These are phyloP conservation scores for Malassezia pachydermatis DNA, from an alignment of 1,284 basidiomycete genomes.

Conservation along the genomic window DNA sequence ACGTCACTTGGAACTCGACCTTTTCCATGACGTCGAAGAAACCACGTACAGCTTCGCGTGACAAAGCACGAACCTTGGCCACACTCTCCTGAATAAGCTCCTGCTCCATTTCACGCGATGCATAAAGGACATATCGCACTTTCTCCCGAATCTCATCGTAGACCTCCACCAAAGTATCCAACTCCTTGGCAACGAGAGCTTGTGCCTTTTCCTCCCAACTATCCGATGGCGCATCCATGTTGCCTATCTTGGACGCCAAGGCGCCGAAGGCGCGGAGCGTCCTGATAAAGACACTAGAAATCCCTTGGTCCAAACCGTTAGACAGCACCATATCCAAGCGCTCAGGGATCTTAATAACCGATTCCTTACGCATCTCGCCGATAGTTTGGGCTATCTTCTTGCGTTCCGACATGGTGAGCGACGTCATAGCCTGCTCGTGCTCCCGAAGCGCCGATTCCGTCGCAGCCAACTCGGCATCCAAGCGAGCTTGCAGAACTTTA, in stretches of 20 bases:
- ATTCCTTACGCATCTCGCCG: not conserved
- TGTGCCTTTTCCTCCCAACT: slow-evolving; percentile 2
- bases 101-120: slow-evolving; percentile 20
- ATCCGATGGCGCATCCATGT: not conserved
- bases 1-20: slow-evolving; percentile 34
- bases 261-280: not conserved
- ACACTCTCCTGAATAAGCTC: slow-evolving; percentile 27
- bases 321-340: slow-evolving; percentile 1
- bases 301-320: slow-evolving; percentile 1
- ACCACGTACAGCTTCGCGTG: slow-evolving; percentile 22
- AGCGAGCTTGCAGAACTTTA: slow-evolving; percentile 10
- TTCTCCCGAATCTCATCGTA: slow-evolving; percentile 7
- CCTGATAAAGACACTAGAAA: not conserved
- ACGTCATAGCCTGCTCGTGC: not conserved
- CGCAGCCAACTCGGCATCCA: slow-evolving; percentile 11
- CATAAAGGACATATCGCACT: not conserved
- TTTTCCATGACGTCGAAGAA: slow-evolving; percentile 33
- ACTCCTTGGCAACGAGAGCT: not conserved
- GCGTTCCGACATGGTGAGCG: not conserved
- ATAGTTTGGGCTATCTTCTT: not conserved
- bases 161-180: slow-evolving; percentile 3
- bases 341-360: not conserved
- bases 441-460: slow-evolving; percentile 15
- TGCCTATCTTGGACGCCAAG: not conserved
- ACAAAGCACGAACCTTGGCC: slow-evolving; percentile 29